phyloP scores from a whole-genome alignment of 441 rosid species.

The Euphorbia corollata region DNA sequence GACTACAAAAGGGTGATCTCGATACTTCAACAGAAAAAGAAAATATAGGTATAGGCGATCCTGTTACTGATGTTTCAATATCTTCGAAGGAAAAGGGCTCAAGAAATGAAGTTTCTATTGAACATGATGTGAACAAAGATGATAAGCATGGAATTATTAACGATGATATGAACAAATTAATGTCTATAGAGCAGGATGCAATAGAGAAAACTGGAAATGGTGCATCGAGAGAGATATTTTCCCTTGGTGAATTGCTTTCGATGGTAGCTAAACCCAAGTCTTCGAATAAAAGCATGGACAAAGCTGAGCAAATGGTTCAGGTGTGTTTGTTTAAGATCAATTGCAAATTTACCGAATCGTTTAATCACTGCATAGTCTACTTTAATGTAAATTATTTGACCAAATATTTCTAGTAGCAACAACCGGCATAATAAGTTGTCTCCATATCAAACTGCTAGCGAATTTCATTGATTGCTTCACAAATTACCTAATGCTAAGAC shows the following conservation, averaged over 20 bases:
- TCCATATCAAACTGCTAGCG: neutral
- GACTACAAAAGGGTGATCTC: conserved; percentile 13
- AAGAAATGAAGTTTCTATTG: conserved; percentile 16
- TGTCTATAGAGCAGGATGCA: conserved; percentile 16
- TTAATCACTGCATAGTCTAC: neutral
- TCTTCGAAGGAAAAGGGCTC: conserved; percentile 19
- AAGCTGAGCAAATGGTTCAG: conserved; percentile 28
- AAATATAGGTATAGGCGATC: conserved; percentile 9
- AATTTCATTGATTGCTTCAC: neutral
- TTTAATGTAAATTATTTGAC: neutral
- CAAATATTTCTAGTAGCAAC: neutral
- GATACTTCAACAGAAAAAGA: conserved; percentile 25
- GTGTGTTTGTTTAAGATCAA: conserved; percentile 17
- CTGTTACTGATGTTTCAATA: conserved; percentile 18
- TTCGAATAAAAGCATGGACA: conserved; percentile 8
- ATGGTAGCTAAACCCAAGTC: conserved; percentile 22
- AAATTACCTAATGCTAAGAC: neutral
- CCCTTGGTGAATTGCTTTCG: conserved; percentile 40
- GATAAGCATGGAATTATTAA: too few relatives aligned
- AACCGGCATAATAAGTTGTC: neutral
- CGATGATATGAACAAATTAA: conserved; percentile 25
- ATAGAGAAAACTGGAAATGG: conserved; percentile 22
- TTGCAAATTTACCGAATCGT: neutral
- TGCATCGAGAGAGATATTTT: conserved; percentile 21
- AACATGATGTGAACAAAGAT: too few relatives aligned